Percentiles rank a stretch among this genome's conserved stretches.
Conservation (phyloP, 1,284 basidiomycete genomes). For the Heterobasidion parviporum region DNA sequence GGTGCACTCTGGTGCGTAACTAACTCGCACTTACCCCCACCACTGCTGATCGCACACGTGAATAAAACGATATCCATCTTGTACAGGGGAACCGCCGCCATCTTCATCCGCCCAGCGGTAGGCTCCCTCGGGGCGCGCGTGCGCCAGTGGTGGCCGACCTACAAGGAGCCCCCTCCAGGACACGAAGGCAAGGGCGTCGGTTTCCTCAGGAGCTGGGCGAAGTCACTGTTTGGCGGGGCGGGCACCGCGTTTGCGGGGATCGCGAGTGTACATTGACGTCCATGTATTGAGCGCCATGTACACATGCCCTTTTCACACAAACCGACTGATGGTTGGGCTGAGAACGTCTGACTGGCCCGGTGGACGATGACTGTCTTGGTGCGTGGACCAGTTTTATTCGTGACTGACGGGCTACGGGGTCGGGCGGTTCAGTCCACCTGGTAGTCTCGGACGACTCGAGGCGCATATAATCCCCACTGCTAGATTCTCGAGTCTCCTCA, state of each 20-base stretch:
- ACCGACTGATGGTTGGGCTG: background rate
- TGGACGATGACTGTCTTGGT: no score
- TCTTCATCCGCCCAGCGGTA: constrained; percentile 9
- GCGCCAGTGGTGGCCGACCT: background rate
- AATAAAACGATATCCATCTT: background rate
- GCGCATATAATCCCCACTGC: background rate
- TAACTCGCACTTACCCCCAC: background rate
- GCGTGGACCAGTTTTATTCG: no score
- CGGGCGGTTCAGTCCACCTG: background rate
- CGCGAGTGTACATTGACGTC: background rate
- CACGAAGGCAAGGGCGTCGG: constrained; percentile 11
- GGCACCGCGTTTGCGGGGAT: background rate
- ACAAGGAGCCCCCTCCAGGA: background rate
- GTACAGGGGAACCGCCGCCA: constrained; percentile 11
- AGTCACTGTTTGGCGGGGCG: constrained; percentile 3
- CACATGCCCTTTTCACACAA: background rate
- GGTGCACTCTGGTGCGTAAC: constrained; percentile 56
- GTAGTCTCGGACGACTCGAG: background rate
- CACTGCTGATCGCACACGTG: background rate
- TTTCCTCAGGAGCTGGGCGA: constrained; percentile 10
- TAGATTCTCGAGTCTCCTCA: background rate
- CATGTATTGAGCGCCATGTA: background rate
- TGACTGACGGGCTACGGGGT: no score
- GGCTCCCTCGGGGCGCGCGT: background rate
- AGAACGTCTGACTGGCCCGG: background rate